A percentile compares a stretch with the other conserved stretches of the same genome.
These are phyloP conservation scores for Globisporangium barbulae DNA, from an alignment of 352 stramenopile genomes.

Conservation along the genomic window DNA sequence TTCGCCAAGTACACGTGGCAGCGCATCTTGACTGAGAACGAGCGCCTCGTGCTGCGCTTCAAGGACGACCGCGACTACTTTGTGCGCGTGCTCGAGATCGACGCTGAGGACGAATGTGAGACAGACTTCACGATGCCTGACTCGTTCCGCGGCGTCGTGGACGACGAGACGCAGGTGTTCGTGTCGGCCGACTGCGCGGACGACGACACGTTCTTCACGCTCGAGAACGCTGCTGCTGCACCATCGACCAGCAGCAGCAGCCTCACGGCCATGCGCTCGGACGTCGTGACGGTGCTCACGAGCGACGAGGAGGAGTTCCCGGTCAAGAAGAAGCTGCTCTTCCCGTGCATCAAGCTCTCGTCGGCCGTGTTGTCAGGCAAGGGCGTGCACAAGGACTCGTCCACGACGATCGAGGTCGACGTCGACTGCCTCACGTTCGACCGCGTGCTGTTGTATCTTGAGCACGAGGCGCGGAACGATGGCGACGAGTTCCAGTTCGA, in stretches of 20 bases:
- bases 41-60: slow-evolving; percentile 60
- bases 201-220: slow-evolving; percentile 25
- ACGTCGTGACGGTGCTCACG: slow-evolving; percentile 76
- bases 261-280: slow-evolving; percentile 43
- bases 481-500: slow-evolving; percentile 75
- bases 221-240: slow-evolving; percentile 35
- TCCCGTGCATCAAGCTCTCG: slow-evolving; percentile 87
- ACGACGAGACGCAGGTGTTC: slow-evolving; percentile 57
- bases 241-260: slow-evolving; percentile 14
- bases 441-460: slow-evolving; percentile 84
- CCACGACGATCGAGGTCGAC: slow-evolving; percentile 58
- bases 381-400: slow-evolving; percentile 70
- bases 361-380: slow-evolving; percentile 72
- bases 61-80: slow-evolving; percentile 58
- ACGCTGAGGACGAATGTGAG: slow-evolving; percentile 66
- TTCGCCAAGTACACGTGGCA: slow-evolving; percentile 57
- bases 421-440: slow-evolving; percentile 90
- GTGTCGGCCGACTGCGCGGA: slow-evolving; percentile 51
- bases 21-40: slow-evolving; percentile 76
- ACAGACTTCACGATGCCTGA: slow-evolving; percentile 86
- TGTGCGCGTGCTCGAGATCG: slow-evolving; percentile 65
- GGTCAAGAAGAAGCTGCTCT: slow-evolving; percentile 86
- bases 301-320: slow-evolving; percentile 88
- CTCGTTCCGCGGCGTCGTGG: slow-evolving; percentile 63
- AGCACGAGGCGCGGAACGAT: slow-evolving; percentile 74